Base-by-base conservation (phyloP, 2,329 filamentous ascomycete species). In the Chalaropsis ovoidea region DNA sequence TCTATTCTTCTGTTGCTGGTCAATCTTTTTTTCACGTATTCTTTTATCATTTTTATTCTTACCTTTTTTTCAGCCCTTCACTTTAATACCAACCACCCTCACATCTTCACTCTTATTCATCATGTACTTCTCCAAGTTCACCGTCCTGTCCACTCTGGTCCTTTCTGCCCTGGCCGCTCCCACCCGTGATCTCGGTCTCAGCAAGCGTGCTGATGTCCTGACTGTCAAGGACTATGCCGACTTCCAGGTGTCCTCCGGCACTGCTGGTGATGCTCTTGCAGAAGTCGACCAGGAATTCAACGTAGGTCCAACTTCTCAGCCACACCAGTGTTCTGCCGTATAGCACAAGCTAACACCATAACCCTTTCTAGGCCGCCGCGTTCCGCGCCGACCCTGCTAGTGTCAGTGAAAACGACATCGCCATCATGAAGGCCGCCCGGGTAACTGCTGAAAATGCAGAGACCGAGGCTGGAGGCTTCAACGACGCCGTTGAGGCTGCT, bases 221-320 rank as follows among this genome's bases (percentile, higher is more conserved):
- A 70, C 70, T 0, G 68, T 68, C n/a, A 69, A 71, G 63, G 41
- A 68, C 65, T 76, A 75, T 67, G 69, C 72, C 47, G 68, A 76
- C 42, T 82, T 83, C 72, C 77, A 78, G 69, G 74, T 84, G 62
- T 80, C 80, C 0, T 77, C 76, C 56, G 81, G 81, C 2, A 73
- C 76, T 10, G 80, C 77, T 24, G 81, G 82, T 63, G 78, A 82
- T 58, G 81, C 80, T 13, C 75, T 82, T 22, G 77, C 74, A 1
- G 81, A 83, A 72, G 81, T 81, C 64, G 74, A 80, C 58, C 77
- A 78, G 64, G 79, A 80, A 68, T 83, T 84, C 70, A 80, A 81
- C 0, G 80, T 81, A 72, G 60, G 75, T 69, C 22, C 0, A 43
- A 47, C 5, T n/a, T 31, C 17, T 13, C 27, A 35, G 31, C 43